Percentiles rank a stretch among this genome's conserved stretches.
Evolutionary conservation across 2,329 filamentous ascomycete genomes (phyloP).

Genomic region (Colletotrichum navitas): DNA sequence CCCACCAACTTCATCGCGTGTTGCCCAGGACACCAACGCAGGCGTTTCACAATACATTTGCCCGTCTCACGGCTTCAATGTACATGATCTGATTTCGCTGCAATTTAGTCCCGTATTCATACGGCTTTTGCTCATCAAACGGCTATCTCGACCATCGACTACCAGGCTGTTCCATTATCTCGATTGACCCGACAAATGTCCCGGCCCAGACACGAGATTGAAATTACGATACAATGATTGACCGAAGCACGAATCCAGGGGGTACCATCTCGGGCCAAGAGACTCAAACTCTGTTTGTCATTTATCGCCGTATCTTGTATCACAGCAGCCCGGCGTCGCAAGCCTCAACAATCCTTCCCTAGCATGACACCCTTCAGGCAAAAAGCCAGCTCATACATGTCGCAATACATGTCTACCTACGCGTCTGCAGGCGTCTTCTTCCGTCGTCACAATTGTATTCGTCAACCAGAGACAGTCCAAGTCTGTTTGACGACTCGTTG

Average conservation of each 20-base stretch:
- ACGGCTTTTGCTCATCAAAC: conserved; percentile 40
- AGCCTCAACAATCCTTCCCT: conserved; percentile 17
- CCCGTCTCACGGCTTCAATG: conserved; percentile 20
- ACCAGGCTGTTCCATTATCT: conserved; percentile 20
- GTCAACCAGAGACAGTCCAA: conserved; percentile 8
- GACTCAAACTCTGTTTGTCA: conserved; percentile 36
- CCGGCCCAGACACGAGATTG: conserved; percentile 29
- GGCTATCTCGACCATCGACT: conserved; percentile 19
- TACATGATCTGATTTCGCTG: conserved; percentile 43
- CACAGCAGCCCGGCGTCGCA: conserved; percentile 24
- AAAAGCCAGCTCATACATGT: neutral
- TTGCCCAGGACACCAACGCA: conserved; percentile 48
- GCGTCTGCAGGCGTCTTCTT: conserved; percentile 13
- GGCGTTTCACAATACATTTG: conserved; percentile 36
- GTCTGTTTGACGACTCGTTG: conserved; percentile 39
- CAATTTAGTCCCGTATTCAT: conserved; percentile 31
- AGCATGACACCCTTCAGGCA: conserved; percentile 1
- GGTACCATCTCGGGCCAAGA: conserved; percentile 21
- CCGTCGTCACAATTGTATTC: conserved; percentile 29
- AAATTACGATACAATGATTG: conserved; percentile 31
- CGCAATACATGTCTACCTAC: neutral
- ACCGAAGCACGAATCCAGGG: conserved; percentile 29
- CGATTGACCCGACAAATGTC: conserved; percentile 26
- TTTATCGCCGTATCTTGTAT: conserved; percentile 32
- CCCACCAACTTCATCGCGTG: conserved; percentile 47